Conservation (phyloP, 2,329 filamentous ascomycete species). For the Didymella keratinophila region DNA sequence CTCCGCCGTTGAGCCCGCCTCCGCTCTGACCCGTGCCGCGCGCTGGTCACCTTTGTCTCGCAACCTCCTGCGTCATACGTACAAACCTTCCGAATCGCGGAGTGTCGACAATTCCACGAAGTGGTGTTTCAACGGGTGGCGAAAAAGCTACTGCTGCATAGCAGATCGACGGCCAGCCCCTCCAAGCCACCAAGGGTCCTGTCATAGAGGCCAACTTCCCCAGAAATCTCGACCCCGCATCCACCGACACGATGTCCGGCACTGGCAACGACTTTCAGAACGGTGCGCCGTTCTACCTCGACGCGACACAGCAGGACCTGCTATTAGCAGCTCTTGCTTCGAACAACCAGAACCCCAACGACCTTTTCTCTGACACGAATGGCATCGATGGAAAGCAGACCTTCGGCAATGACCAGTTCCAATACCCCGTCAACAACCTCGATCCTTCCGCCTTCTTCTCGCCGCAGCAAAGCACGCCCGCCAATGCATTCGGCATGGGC, state of each 20-base stretch:
- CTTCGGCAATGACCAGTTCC: constrained; percentile 38
- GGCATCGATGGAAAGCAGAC: constrained; percentile 23
- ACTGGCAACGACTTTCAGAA: constrained; percentile 51
- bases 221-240: constrained; percentile 28
- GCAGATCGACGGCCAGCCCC: constrained; percentile 11
- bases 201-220: constrained; percentile 2
- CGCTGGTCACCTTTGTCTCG: constrained; percentile 6
- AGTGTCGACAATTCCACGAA: constrained; percentile 7
- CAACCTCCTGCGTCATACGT: constrained; percentile 26
- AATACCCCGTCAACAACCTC: constrained; percentile 45
- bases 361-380: constrained; percentile 34
- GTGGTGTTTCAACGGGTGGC: constrained; percentile 16
- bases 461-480: constrained; percentile 47
- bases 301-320: constrained; percentile 57
- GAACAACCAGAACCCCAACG: constrained; percentile 50
- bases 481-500: constrained; percentile 54
- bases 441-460: constrained; percentile 49
- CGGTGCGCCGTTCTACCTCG: constrained; percentile 54
- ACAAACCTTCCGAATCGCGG: constrained; percentile 7
- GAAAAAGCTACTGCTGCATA: constrained; percentile 12
- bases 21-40: constrained; percentile 23
- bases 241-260: constrained; percentile 45
- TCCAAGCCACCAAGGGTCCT: neutral
- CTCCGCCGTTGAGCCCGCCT: constrained; percentile 8
- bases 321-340: constrained; percentile 58